Percentiles rank a stretch among this genome's conserved stretches.
These are phyloP conservation scores for Globisporangium parvum DNA, from an alignment of 352 stramenopile species.

Conservation along the genomic window DNA sequence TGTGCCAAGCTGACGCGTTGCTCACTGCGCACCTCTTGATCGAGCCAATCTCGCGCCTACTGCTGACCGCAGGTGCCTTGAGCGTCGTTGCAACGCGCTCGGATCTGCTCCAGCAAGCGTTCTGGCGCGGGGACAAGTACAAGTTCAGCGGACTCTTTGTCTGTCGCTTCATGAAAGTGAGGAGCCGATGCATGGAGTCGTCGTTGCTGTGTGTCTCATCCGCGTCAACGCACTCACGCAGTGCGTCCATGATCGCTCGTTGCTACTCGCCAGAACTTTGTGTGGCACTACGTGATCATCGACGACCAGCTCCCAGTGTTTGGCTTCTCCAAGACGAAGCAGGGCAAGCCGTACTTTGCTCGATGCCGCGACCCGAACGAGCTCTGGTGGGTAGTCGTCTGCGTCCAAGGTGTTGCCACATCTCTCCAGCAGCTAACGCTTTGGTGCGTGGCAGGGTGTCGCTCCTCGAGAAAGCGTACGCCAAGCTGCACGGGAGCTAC, in stretches of 20 bases:
- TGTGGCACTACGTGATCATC: constrained; percentile 90
- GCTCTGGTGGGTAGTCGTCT: constrained; percentile 52
- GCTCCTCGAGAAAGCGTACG: constrained; percentile 90
- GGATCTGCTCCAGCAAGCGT: constrained; percentile 74
- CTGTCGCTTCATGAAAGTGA: constrained; percentile 90
- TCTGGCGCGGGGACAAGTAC: constrained; percentile 68
- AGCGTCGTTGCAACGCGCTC: constrained; percentile 80
- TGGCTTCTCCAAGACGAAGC: constrained; percentile 70
- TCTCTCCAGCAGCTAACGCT: not conserved
- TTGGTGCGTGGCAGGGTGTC: constrained; percentile 46
- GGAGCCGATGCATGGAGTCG: too few species aligned
- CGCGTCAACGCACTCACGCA: too few species aligned
- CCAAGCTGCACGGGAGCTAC: constrained; percentile 89
- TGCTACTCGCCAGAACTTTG: constrained; percentile 55
- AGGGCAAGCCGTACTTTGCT: constrained; percentile 80
- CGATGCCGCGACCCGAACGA: constrained; percentile 83
- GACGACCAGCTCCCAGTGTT: constrained; percentile 87
- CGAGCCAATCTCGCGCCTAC: not conserved
- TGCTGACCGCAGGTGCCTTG: constrained; percentile 52
- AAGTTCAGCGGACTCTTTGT: constrained; percentile 82
- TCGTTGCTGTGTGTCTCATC: too few species aligned
- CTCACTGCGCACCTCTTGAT: not conserved
- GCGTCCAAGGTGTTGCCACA: not conserved
- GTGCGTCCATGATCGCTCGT: not conserved
- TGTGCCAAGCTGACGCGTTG: not conserved